These are phyloP conservation scores for Lactifluus subvellereus DNA, from an alignment of 768 basidiomycete species.

Conservation along the genomic window DNA sequence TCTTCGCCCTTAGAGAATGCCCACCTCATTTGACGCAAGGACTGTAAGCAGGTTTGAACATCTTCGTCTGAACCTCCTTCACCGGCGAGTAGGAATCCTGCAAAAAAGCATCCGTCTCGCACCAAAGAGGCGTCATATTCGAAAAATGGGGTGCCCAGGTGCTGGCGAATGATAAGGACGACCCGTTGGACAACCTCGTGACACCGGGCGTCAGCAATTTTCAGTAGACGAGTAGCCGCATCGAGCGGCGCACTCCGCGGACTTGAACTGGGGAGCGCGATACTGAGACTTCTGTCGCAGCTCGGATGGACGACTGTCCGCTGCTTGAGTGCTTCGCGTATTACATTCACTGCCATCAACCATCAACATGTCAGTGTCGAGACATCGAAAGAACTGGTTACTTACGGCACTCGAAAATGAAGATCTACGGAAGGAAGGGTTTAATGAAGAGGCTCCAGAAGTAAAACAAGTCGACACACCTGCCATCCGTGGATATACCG, in stretches of 20 bases:
- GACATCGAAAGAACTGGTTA: constrained; percentile 26
- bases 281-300: constrained; percentile 16
- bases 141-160: constrained; percentile 55
- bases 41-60: constrained; percentile 54
- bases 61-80: constrained; percentile 50
- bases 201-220: constrained; percentile 41
- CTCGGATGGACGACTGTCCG: constrained; percentile 35
- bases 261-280: constrained; percentile 22
- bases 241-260: constrained; percentile 27
- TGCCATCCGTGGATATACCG: constrained; percentile 84
- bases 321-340: constrained; percentile 76
- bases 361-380: not conserved
- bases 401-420: constrained; percentile 86
- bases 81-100: constrained; percentile 64
- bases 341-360: constrained; percentile 60
- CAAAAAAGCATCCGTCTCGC: constrained; percentile 87
- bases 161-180: constrained; percentile 44
- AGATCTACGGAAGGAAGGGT: constrained; percentile 47
- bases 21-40: constrained; percentile 82
- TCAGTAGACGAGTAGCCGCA: constrained; percentile 35
- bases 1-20: constrained; percentile 70
- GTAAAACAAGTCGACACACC: constrained; percentile 38
- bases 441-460: constrained; percentile 12
- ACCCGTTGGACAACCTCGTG: constrained; percentile 41
- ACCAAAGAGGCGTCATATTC: constrained; percentile 82